phyloP scores from a whole-genome alignment of 768 basidiomycete genomes.

The Termitomyces sp. region DNA sequence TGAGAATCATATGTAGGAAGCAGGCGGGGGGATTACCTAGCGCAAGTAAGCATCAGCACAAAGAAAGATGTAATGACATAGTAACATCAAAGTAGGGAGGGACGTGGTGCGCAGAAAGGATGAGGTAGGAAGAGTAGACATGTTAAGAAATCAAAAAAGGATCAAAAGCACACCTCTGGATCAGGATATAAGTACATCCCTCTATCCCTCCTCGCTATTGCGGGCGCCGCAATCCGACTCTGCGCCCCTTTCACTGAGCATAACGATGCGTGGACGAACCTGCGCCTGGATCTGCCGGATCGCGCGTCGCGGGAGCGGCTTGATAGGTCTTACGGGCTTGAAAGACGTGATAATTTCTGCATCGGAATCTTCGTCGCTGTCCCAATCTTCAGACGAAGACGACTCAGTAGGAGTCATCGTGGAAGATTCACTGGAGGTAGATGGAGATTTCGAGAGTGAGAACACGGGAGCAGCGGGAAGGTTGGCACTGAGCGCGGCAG shows the following conservation, averaged over 20 bases:
- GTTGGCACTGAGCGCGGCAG: neutral
- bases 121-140: too few species aligned
- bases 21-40: too few species aligned
- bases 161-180: too few species aligned
- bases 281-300: neutral
- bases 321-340: conserved; percentile 24
- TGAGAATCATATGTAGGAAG: too few species aligned
- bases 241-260: neutral
- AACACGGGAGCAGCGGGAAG: neutral
- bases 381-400: conserved; percentile 21
- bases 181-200: too few species aligned
- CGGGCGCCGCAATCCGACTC: neutral
- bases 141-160: too few species aligned
- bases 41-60: too few species aligned
- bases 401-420: conserved; percentile 12
- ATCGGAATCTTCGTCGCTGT: conserved; percentile 28
- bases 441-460: neutral
- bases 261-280: neutral
- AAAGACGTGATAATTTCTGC: conserved; percentile 37
- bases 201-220: neutral
- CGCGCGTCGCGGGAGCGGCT: neutral
- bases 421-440: conserved; percentile 20
- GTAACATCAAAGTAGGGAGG: too few species aligned
- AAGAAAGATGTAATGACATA: too few species aligned
- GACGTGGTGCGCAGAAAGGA: too few species aligned